Percentiles rank a stretch among this genome's conserved stretches.
phyloP scores from a whole-genome alignment of 2,329 filamentous ascomycete genomes.

The Zymoseptoria brevis region DNA sequence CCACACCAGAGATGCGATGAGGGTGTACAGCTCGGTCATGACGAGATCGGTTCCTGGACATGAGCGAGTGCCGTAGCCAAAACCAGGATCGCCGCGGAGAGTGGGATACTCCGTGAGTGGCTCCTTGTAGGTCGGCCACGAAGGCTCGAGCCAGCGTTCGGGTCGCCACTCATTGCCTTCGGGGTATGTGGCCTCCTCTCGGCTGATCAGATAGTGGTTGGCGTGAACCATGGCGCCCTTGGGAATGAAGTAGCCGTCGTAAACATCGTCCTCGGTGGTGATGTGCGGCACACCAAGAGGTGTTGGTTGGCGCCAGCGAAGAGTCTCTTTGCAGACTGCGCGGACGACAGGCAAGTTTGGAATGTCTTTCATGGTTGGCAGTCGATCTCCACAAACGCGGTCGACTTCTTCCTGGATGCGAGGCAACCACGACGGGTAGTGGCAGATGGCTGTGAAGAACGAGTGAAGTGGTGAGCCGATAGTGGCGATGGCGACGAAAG shows the following conservation, averaged over 20 bases:
- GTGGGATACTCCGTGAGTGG: constrained; percentile 30
- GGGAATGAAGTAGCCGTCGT: constrained; percentile 32
- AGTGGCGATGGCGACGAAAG: constrained; percentile 30
- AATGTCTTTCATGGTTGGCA: constrained; percentile 26
- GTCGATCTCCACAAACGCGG: constrained; percentile 26
- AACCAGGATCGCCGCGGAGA: constrained; percentile 26
- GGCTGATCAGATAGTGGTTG: constrained; percentile 29
- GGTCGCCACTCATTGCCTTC: constrained; percentile 27
- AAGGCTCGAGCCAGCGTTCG: constrained; percentile 28
- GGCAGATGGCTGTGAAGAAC: constrained; percentile 29
- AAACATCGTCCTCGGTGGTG: constrained; percentile 30
- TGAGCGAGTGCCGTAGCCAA: constrained; percentile 30
- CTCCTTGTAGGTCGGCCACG: constrained; percentile 31
- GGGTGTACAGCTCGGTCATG: constrained; percentile 24
- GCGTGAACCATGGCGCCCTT: constrained; percentile 31
- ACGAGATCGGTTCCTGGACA: constrained; percentile 30
- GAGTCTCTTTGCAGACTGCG: constrained; percentile 29
- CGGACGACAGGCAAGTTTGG: constrained; percentile 27
- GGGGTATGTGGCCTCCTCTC: constrained; percentile 26
- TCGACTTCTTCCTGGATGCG: constrained; percentile 28
- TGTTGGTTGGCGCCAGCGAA: constrained; percentile 29
- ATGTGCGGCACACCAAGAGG: constrained; percentile 36
- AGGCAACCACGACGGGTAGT: constrained; percentile 26
- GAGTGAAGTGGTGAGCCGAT: constrained; percentile 28
- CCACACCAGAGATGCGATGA: constrained; percentile 27